Percentiles rank a stretch among this genome's conserved stretches.
Conservation (phyloP, 1,284 basidiomycete genomes). For the Entoloma clypeatum region DNA sequence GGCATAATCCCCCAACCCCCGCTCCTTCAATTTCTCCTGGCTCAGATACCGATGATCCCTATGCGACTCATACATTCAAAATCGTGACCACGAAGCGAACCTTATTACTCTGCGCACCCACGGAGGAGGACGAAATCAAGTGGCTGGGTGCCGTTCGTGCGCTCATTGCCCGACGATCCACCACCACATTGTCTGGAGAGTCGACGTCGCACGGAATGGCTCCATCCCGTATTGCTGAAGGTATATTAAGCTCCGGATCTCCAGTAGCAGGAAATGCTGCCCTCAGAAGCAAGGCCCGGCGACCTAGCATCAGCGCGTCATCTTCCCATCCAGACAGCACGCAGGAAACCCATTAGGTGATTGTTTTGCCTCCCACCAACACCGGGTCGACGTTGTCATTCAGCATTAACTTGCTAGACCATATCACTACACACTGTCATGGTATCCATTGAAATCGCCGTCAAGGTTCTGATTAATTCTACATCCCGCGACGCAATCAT, state of each 20-base stretch:
- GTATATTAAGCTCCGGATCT: slow-evolving; percentile 19
- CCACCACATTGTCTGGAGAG: slow-evolving; percentile 37
- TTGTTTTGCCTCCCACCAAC: too few species aligned
- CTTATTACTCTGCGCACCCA: slow-evolving; percentile 88
- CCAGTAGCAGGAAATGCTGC: slow-evolving; percentile 25
- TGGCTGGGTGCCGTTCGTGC: slow-evolving; percentile 95
- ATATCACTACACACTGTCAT: too few species aligned
- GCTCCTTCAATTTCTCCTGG: slow-evolving; percentile 31
- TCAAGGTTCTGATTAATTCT: too few species aligned
- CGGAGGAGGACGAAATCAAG: slow-evolving; percentile 97
- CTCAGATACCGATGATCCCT: slow-evolving; percentile 39
- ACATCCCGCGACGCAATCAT: too few species aligned
- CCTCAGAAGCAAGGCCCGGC: slow-evolving; percentile 41
- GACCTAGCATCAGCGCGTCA: slow-evolving; percentile 39
- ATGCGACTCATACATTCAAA: slow-evolving; percentile 75
- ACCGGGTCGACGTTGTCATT: too few species aligned
- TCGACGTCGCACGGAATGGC: slow-evolving; percentile 18
- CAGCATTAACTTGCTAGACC: too few species aligned
- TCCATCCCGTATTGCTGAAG: slow-evolving; percentile 21
- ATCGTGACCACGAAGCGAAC: slow-evolving; percentile 94
- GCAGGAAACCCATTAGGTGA: too few species aligned
- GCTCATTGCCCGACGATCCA: slow-evolving; percentile 71
- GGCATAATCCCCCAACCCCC: slow-evolving; percentile 27
- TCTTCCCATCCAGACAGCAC: too few species aligned
- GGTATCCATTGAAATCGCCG: too few species aligned